Conservation (phyloP, 2,329 filamentous ascomycete genomes). For the Fusarium sp. region DNA sequence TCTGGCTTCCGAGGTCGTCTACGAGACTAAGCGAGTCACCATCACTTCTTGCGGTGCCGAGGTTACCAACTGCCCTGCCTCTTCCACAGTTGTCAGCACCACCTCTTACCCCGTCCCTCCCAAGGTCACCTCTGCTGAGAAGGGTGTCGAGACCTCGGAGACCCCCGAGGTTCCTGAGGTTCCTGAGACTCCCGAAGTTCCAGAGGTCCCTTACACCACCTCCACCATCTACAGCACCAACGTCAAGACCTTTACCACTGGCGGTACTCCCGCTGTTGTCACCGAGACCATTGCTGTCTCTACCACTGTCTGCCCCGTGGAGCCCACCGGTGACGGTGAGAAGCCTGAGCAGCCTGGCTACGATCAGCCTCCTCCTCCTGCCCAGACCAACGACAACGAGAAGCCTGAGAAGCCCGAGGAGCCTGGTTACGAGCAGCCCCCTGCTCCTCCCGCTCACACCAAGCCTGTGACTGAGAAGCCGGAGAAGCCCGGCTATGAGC, state of each 20-base stretch:
- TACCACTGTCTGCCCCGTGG: conserved; percentile 54
- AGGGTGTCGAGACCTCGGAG: conserved; percentile 48
- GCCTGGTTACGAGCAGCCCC: conserved; percentile 3
- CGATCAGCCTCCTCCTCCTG: not conserved
- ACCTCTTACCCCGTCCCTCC: conserved; percentile 31
- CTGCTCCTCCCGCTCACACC: not conserved
- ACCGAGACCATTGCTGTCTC: conserved; percentile 52
- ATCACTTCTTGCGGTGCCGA: conserved; percentile 65
- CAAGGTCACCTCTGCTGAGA: conserved; percentile 36
- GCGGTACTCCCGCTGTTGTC: conserved; percentile 45
- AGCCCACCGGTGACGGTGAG: conserved; percentile 41
- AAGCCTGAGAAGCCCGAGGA: conserved; percentile 9
- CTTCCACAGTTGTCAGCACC: conserved; percentile 37
- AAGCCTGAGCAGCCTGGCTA: conserved; percentile 17
- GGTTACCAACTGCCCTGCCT: conserved; percentile 44
- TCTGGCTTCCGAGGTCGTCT: conserved; percentile 55
- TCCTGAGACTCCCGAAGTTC: conserved; percentile 51
- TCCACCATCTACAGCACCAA: conserved; percentile 66
- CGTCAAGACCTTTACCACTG: conserved; percentile 66
- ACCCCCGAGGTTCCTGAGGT: conserved; percentile 51
- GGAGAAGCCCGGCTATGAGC: not conserved
- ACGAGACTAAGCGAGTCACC: conserved; percentile 66
- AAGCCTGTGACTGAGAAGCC: conserved; percentile 14
- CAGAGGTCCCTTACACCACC: conserved; percentile 56
- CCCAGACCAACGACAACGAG: not conserved